phyloP scores from a whole-genome alignment of 176 grass and related monocot species.

The Avena sativa region DNA sequence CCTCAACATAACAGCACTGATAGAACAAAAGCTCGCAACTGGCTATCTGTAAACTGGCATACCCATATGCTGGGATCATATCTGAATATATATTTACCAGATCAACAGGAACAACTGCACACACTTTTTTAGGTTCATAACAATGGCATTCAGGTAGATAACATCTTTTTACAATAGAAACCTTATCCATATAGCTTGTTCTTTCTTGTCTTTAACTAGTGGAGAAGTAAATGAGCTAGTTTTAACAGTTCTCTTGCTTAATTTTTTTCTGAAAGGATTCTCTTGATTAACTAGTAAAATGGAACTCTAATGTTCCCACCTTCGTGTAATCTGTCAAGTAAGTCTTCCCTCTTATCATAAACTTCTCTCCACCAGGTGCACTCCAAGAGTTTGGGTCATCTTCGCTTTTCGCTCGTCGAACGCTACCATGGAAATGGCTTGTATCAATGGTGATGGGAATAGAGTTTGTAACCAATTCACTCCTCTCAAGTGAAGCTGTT shows the following conservation, averaged over 20 bases:
- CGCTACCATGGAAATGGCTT: constrained; percentile 69
- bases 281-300: constrained; percentile 29
- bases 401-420: constrained; percentile 60
- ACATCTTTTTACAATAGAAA: constrained; percentile 33
- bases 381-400: constrained; percentile 87
- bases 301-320: constrained; percentile 46
- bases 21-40: constrained; percentile 16
- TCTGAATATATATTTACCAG: constrained; percentile 14
- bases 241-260: constrained; percentile 8
- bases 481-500: constrained; percentile 66
- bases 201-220: not conserved
- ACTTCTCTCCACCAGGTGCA: constrained; percentile 77
- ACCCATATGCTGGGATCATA: constrained; percentile 19
- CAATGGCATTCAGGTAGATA: not conserved
- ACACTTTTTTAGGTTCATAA: not conserved
- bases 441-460: constrained; percentile 58
- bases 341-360: constrained; percentile 97
- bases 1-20: not conserved
- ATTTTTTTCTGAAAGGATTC: constrained; percentile 12
- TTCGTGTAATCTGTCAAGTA: constrained; percentile 89
- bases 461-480: constrained; percentile 61
- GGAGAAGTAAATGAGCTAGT: constrained; percentile 16
- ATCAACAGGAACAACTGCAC: not conserved
- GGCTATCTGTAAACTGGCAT: not conserved
- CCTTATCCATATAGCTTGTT: constrained; percentile 21